phyloP scores from a whole-genome alignment of 371 early-diverging fungal genomes.

The Basidiobolus heterosporus region DNA sequence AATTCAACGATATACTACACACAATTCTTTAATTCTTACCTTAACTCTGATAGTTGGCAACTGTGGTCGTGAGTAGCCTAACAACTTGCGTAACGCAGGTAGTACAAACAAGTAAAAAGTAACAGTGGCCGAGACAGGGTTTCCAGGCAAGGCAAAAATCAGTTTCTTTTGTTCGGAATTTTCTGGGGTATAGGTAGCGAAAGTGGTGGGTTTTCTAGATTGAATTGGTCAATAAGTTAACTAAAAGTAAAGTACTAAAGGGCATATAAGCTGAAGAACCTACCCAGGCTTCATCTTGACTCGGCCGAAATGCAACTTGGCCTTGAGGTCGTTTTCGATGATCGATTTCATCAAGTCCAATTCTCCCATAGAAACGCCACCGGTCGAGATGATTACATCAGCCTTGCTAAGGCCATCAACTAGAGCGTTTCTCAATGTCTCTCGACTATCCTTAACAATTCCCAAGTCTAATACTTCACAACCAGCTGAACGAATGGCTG shows the following conservation, averaged over 20 bases:
- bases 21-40: constrained; percentile 31
- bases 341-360: constrained; percentile 76
- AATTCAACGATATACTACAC: no score
- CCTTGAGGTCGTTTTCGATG: constrained; percentile 53
- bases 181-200: constrained; percentile 44
- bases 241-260: background rate
- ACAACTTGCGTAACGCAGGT: constrained; percentile 61
- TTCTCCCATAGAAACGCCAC: constrained; percentile 93
- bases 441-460: constrained; percentile 49
- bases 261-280: constrained; percentile 11
- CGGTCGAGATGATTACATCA: constrained; percentile 74
- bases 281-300: constrained; percentile 79
- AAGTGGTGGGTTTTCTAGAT: constrained; percentile 67
- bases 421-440: constrained; percentile 27
- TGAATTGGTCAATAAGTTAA: constrained; percentile 16
- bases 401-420: constrained; percentile 31
- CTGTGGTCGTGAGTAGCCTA: constrained; percentile 29
- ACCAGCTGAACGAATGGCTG: constrained; percentile 40
- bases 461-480: constrained; percentile 58
- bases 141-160: constrained; percentile 81
- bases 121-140: constrained; percentile 81
- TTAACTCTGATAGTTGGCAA: constrained; percentile 35
- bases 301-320: constrained; percentile 70
- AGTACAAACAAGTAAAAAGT: constrained; percentile 77
- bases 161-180: constrained; percentile 17